phyloP scores from a whole-genome alignment of 441 rosid species.

The Syzygium malaccense region DNA sequence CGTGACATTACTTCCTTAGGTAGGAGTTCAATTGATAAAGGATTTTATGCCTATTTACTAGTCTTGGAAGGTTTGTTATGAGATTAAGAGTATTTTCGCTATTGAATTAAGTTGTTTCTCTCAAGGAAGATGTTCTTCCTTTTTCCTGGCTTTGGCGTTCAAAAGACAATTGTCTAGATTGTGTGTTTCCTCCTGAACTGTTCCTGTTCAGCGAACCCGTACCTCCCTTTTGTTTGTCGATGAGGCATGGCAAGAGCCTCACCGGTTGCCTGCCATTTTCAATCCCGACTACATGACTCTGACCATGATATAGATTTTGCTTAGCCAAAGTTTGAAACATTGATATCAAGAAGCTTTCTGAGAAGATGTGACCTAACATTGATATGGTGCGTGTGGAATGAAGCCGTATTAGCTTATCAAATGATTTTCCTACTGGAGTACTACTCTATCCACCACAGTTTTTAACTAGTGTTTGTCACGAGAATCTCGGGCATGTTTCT shows the following conservation, averaged over 20 bases:
- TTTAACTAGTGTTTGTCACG: not conserved
- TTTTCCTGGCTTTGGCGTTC: not conserved
- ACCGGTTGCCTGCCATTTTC: slow-evolving; percentile 84
- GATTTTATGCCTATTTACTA: not conserved
- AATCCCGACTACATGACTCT: slow-evolving; percentile 77
- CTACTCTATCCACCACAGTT: not conserved
- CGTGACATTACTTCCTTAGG: too few species aligned
- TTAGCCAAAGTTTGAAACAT: slow-evolving; percentile 26
- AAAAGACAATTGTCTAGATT: not conserved
- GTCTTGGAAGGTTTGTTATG: not conserved
- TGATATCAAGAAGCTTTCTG: not conserved
- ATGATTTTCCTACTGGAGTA: not conserved
- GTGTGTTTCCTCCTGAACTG: not conserved
- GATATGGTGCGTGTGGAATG: not conserved
- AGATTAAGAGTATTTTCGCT: not conserved
- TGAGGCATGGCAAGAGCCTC: slow-evolving; percentile 77
- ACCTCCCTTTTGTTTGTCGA: slow-evolving; percentile 2
- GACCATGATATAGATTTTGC: slow-evolving; percentile 15
- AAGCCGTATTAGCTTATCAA: not conserved
- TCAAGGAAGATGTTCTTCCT: not conserved
- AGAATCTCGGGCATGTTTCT: not conserved
- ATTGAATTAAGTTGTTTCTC: not conserved
- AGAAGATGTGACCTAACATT: not conserved
- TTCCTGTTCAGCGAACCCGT: slow-evolving; percentile 10
- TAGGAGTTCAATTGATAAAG: not conserved